phyloP scores from a whole-genome alignment of 2,329 filamentous ascomycete species.

The Calonectria pauciramosa region DNA sequence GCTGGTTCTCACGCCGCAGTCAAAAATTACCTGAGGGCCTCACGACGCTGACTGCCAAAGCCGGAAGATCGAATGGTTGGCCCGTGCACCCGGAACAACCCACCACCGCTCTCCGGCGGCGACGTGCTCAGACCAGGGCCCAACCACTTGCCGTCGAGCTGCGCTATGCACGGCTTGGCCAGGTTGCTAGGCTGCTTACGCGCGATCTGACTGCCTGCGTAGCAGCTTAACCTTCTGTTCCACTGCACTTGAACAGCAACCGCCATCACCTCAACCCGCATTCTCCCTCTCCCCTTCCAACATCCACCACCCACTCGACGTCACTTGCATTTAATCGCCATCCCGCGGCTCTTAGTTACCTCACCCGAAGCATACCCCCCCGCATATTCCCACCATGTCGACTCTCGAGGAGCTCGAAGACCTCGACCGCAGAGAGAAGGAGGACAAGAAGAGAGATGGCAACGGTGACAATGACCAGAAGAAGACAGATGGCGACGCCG shows the following conservation, averaged over 20 bases:
- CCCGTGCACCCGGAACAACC: constrained; percentile 45
- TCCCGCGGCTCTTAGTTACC: neutral
- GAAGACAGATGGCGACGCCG: constrained; percentile 78
- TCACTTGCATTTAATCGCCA: neutral
- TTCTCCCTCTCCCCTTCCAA: constrained; percentile 10
- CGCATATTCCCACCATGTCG: constrained; percentile 72
- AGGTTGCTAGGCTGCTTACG: constrained; percentile 48
- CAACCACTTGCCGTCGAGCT: constrained; percentile 30
- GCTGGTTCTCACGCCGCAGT: constrained; percentile 26
- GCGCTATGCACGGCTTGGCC: constrained; percentile 26
- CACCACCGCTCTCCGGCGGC: constrained; percentile 36
- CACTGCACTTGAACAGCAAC: constrained; percentile 31
- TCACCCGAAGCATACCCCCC: neutral
- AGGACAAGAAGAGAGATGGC: constrained; percentile 69
- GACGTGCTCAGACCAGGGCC: constrained; percentile 27
- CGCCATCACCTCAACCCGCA: constrained; percentile 27
- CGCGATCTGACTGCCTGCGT: constrained; percentile 48
- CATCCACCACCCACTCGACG: neutral
- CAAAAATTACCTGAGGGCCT: constrained; percentile 38
- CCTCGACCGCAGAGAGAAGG: constrained; percentile 83
- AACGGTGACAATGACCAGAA: constrained; percentile 52
- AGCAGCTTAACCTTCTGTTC: constrained; percentile 39
- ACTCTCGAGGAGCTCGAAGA: constrained; percentile 94
- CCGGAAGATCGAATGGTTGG: constrained; percentile 11
- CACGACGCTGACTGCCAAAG: constrained; percentile 22